These are phyloP conservation scores for Helotiales sp. DNA, from an alignment of 2,329 filamentous ascomycete genomes.

Conservation along the genomic window DNA sequence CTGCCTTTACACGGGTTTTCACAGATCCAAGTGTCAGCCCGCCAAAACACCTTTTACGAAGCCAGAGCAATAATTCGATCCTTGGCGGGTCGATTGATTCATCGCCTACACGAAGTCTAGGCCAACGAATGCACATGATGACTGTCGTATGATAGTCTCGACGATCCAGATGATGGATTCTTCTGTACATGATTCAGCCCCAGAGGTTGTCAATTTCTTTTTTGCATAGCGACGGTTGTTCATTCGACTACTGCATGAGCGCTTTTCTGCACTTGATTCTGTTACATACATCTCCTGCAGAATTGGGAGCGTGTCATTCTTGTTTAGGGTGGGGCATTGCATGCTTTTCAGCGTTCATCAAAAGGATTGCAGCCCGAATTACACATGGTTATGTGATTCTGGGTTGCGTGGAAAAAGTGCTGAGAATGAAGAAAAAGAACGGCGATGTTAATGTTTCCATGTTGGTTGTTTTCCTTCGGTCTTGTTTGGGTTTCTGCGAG, in stretches of 20 bases:
- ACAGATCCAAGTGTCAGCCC: slow-evolving; percentile 60
- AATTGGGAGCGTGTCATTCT: slow-evolving; percentile 12
- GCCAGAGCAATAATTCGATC: slow-evolving; percentile 54
- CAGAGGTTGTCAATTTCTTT: slow-evolving; percentile 30
- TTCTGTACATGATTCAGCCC: slow-evolving; percentile 29
- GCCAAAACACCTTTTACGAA: slow-evolving; percentile 50
- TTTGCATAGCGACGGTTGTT: slow-evolving; percentile 43
- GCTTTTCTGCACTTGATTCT: slow-evolving; percentile 22
- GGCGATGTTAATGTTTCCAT: slow-evolving; percentile 17
- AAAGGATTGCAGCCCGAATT: slow-evolving; percentile 5
- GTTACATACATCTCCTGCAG: slow-evolving; percentile 20
- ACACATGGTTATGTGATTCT: background rate
- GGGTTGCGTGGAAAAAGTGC: background rate
- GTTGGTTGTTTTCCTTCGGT: slow-evolving; percentile 10
- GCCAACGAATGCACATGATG: slow-evolving; percentile 63
- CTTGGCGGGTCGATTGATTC: slow-evolving; percentile 52
- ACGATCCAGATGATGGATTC: slow-evolving; percentile 21
- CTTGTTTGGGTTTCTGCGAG: slow-evolving; percentile 6
- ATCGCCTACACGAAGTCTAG: slow-evolving; percentile 51
- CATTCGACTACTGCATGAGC: slow-evolving; percentile 26
- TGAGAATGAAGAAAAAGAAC: slow-evolving; percentile 1
- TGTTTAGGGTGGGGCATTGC: slow-evolving; percentile 5
- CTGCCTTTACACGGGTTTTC: slow-evolving; percentile 68
- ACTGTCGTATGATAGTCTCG: slow-evolving; percentile 47
- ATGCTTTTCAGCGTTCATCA: slow-evolving; percentile 7